Percentiles rank a stretch among this genome's conserved stretches.
Evolutionary conservation across 495 filamentous ascomycete genomes (phyloP).

Genomic region (Penicillium soppii): DNA sequence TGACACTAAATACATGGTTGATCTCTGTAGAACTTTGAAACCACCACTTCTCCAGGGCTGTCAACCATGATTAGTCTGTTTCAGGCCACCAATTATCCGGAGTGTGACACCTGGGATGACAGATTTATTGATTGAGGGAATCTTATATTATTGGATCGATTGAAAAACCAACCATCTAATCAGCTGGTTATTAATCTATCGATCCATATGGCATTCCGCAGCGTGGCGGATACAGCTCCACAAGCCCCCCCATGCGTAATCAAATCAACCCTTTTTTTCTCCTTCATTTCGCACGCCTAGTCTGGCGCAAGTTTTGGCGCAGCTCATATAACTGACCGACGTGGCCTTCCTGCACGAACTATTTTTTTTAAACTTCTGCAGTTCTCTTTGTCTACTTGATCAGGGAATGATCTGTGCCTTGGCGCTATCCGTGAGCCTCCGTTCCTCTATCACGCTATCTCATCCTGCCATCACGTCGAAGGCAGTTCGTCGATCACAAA

Average conservation of each 20-base stretch:
- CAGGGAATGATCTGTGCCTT: conserved; percentile 24
- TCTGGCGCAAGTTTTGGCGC: conserved; percentile 1
- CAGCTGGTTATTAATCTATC: not conserved
- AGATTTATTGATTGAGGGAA: not conserved
- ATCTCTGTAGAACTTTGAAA: conserved; percentile 6
- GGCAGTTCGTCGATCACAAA: not conserved
- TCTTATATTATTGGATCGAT: not conserved
- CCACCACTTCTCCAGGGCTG: not conserved
- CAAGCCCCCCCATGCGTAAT: conserved; percentile 17
- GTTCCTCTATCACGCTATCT: conserved; percentile 16
- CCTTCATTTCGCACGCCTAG: conserved; percentile 5
- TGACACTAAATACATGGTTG: not conserved
- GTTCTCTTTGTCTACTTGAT: conserved; percentile 13
- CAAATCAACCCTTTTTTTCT: conserved; percentile 9
- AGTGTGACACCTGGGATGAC: not conserved
- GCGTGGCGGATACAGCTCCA: conserved; percentile 18
- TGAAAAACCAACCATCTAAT: conserved; percentile 4
- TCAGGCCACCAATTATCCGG: not conserved
- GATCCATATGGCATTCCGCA: conserved; percentile 18
- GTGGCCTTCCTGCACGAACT: conserved; percentile 10
- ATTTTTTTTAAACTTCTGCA: not conserved
- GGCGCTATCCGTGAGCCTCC: conserved; percentile 28
- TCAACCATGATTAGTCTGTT: conserved; percentile 5
- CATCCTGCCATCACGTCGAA: conserved; percentile 11
- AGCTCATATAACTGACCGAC: not conserved